phyloP scores from a whole-genome alignment of 345 rosid species.

The Arabis alpina region DNA sequence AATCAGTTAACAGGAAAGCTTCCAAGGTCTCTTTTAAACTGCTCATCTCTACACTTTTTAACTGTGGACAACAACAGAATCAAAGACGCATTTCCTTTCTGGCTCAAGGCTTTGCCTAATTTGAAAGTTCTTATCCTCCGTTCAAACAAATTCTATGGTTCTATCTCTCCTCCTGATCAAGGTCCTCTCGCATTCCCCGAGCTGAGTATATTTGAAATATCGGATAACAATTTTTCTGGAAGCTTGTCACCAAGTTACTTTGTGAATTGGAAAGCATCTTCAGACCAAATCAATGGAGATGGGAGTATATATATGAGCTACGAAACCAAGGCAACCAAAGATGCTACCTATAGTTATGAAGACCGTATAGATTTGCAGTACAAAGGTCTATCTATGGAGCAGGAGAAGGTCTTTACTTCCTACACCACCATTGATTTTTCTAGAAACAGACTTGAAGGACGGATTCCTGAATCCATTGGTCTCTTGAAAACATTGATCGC shows the following conservation, averaged over 20 bases:
- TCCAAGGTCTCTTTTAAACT: constrained; percentile 30
- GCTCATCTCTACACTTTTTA: constrained; percentile 18
- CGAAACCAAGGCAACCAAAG: no score
- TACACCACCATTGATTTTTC: constrained; percentile 21
- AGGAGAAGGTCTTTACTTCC: constrained; percentile 16
- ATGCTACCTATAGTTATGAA: background rate
- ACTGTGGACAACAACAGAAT: constrained; percentile 30
- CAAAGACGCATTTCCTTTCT: constrained; percentile 31
- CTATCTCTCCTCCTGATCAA: constrained; percentile 27
- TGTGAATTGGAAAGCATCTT: constrained; percentile 23
- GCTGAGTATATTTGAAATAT: constrained; percentile 29
- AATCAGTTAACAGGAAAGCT: constrained; percentile 14
- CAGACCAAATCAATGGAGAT: background rate
- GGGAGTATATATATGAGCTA: constrained; percentile 1
- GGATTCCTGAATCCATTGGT: constrained; percentile 34
- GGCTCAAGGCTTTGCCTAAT: constrained; percentile 28
- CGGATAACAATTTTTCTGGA: constrained; percentile 21
- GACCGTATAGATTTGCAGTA: constrained; percentile 24
- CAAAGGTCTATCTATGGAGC: constrained; percentile 33
- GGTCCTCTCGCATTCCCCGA: constrained; percentile 23
- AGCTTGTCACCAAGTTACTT: constrained; percentile 26
- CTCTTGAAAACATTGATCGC: constrained; percentile 20
- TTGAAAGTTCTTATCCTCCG: constrained; percentile 21
- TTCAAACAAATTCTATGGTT: constrained; percentile 27
- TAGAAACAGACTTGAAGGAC: constrained; percentile 30